A percentile compares a stretch with the other conserved stretches of the same genome.
These are phyloP conservation scores for Calophaca sinica DNA, from an alignment of 306 rosid species.

Conservation along the genomic window DNA sequence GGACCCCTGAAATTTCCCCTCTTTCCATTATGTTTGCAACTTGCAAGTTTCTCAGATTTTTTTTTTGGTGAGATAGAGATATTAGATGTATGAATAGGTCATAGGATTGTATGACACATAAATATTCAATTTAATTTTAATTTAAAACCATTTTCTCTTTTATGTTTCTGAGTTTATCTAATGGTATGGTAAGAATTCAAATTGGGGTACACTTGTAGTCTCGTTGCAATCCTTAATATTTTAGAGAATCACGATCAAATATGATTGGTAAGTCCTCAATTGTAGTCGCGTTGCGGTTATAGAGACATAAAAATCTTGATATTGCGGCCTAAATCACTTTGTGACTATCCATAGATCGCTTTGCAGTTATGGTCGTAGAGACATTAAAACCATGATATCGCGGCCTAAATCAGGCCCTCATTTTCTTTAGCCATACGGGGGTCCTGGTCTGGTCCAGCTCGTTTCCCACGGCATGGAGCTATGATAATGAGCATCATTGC, in stretches of 20 bases:
- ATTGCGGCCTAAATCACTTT: no score
- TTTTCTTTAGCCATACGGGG: no score
- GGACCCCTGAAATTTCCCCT: constrained; percentile 53
- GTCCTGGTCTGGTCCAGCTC: constrained; percentile 34
- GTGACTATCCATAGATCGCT: no score
- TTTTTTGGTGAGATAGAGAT: constrained; percentile 45
- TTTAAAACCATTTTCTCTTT: constrained; percentile 32
- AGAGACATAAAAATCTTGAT: no score
- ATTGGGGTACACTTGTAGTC: no score
- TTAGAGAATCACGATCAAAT: no score
- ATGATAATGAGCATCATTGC: constrained; percentile 67
- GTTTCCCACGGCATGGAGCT: constrained; percentile 40
- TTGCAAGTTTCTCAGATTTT: constrained; percentile 47
- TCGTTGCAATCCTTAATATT: no score
- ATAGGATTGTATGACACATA: constrained; percentile 60
- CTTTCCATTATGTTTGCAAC: constrained; percentile 33
- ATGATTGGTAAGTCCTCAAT: no score
- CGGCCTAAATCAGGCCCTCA: no score
- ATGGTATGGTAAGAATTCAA: background rate
- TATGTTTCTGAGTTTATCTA: constrained; percentile 17
- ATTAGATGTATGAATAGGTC: constrained; percentile 60
- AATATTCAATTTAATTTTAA: constrained; percentile 57
- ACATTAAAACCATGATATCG: no score
- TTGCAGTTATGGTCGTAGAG: no score
- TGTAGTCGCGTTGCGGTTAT: no score